These are phyloP conservation scores for Penicillium freii DNA, from an alignment of 2,329 filamentous ascomycete genomes.

Conservation along the genomic window DNA sequence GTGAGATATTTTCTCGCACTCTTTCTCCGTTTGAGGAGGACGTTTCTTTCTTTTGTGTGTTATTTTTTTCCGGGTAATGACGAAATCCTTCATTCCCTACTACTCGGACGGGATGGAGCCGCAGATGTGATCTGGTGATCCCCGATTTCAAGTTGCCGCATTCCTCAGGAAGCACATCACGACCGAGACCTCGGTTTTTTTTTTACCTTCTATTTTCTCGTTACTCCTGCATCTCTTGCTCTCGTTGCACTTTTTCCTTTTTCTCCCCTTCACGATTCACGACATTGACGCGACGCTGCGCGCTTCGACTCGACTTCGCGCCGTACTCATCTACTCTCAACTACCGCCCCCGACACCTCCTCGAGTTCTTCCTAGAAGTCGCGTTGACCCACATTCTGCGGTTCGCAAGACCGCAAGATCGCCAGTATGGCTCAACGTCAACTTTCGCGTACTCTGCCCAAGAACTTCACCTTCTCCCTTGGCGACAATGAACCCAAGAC, in stretches of 20 bases:
- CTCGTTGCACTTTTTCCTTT: constrained; percentile 18
- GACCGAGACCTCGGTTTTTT: constrained; percentile 17
- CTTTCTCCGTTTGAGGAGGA: constrained; percentile 1
- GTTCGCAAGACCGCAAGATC: constrained; percentile 1
- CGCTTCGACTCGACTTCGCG: constrained; percentile 15
- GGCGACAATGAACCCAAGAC: constrained; percentile 41
- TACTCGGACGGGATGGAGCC: constrained; percentile 23
- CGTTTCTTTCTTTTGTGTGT: constrained; percentile 20
- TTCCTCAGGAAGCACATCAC: constrained; percentile 19
- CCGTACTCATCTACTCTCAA: constrained; percentile 2
- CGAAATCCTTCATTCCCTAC: constrained; percentile 20
- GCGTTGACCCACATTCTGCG: constrained; percentile 11
- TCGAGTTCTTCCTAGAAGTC: constrained; percentile 10
- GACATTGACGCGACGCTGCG: constrained; percentile 17
- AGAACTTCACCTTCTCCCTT: constrained; percentile 47
- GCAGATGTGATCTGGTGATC: constrained; percentile 30
- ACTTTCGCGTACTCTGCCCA: constrained; percentile 48
- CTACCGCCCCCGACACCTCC: constrained; percentile 3
- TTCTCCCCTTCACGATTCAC: constrained; percentile 23
- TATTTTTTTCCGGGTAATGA: constrained; percentile 19
- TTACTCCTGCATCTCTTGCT: constrained; percentile 12
- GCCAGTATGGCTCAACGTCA: constrained; percentile 40
- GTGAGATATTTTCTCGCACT: constrained; percentile 13
- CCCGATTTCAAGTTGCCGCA: constrained; percentile 24
- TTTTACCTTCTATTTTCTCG: constrained; percentile 1